phyloP scores from a whole-genome alignment of 768 basidiomycete genomes.

The Amanita exitialis region DNA sequence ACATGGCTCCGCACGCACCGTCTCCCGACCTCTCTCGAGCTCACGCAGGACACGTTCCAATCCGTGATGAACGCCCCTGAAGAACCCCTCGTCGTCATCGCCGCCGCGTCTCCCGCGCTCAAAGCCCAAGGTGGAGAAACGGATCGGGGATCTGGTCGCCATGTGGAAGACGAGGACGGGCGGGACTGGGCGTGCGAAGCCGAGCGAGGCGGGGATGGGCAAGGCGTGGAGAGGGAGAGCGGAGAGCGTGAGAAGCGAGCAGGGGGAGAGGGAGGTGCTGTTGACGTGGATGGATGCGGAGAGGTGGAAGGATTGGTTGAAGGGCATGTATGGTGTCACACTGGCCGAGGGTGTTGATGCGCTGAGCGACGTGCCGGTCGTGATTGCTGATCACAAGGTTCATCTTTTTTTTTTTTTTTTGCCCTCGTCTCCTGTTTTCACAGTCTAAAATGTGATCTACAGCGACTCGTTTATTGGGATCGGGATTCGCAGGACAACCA shows the following conservation, averaged over 20 bases:
- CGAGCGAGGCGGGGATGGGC: too few species aligned
- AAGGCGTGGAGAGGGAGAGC: background rate
- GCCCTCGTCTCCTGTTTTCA: background rate
- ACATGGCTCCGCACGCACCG: slow-evolving; percentile 61
- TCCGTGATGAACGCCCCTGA: slow-evolving; percentile 81
- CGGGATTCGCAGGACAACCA: too few species aligned
- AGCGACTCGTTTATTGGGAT: too few species aligned
- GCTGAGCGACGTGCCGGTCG: slow-evolving; percentile 34
- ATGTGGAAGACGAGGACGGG: slow-evolving; percentile 46
- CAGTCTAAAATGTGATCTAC: background rate
- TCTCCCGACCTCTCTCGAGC: slow-evolving; percentile 63
- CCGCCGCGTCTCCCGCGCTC: slow-evolving; percentile 29
- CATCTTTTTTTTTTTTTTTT: slow-evolving; percentile 16
- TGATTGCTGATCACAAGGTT: slow-evolving; percentile 80
- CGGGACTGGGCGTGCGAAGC: slow-evolving; percentile 29
- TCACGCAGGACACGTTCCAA: slow-evolving; percentile 73
- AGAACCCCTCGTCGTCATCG: slow-evolving; percentile 71
- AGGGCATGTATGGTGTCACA: slow-evolving; percentile 78
- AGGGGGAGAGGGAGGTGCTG: slow-evolving; percentile 42
- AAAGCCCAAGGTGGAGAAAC: slow-evolving; percentile 33
- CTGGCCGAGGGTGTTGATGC: slow-evolving; percentile 10
- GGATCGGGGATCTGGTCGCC: too few species aligned
- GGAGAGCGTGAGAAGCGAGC: background rate
- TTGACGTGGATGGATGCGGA: slow-evolving; percentile 87
- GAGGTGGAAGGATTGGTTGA: slow-evolving; percentile 83